phyloP scores from a whole-genome alignment of 169 alveolate genomes.

The Cryptosporidium ubiquitum region DNA sequence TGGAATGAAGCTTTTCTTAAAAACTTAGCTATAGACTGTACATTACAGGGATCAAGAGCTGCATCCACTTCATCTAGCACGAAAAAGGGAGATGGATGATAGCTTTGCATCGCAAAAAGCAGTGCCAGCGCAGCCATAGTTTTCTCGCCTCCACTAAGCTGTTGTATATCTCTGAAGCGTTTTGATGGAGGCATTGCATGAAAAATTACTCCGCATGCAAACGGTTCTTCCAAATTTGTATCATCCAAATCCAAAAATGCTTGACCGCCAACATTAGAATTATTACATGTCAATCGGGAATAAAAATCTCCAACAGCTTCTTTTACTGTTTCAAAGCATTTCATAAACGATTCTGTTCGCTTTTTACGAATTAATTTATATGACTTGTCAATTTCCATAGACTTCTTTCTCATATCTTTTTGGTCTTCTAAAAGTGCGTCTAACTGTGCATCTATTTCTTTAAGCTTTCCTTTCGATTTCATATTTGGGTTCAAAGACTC shows the following conservation, averaged over 20 bases:
- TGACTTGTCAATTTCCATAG: slow-evolving; percentile 45
- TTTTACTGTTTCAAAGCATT: slow-evolving; percentile 82
- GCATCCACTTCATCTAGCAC: slow-evolving; percentile 95
- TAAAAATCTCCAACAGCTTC: slow-evolving; percentile 79
- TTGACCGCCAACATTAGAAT: slow-evolving; percentile 79
- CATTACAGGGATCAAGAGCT: slow-evolving; percentile 89
- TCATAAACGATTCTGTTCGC: slow-evolving; percentile 78
- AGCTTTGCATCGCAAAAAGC: slow-evolving; percentile 89
- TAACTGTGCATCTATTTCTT: slow-evolving; percentile 78
- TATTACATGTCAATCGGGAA: slow-evolving; percentile 78
- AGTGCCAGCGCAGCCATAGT: slow-evolving; percentile 94
- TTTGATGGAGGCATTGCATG: slow-evolving; percentile 90
- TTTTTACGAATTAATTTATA: slow-evolving; percentile 38
- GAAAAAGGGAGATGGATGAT: slow-evolving; percentile 90
- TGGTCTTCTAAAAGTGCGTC: slow-evolving; percentile 59
- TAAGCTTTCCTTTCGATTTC: slow-evolving; percentile 54
- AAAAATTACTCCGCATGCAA: slow-evolving; percentile 84
- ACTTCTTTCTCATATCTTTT: slow-evolving; percentile 57
- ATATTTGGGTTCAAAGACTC: slow-evolving; percentile 49
- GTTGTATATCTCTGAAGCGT: slow-evolving; percentile 86
- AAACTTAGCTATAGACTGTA: slow-evolving; percentile 81
- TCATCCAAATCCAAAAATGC: slow-evolving; percentile 84
- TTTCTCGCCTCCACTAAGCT: slow-evolving; percentile 96
- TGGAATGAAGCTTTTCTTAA: slow-evolving; percentile 83
- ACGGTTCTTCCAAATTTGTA: slow-evolving; percentile 85